These are phyloP conservation scores for Candida ficus DNA, from an alignment of 805 yeast species.

Conservation along the genomic window DNA sequence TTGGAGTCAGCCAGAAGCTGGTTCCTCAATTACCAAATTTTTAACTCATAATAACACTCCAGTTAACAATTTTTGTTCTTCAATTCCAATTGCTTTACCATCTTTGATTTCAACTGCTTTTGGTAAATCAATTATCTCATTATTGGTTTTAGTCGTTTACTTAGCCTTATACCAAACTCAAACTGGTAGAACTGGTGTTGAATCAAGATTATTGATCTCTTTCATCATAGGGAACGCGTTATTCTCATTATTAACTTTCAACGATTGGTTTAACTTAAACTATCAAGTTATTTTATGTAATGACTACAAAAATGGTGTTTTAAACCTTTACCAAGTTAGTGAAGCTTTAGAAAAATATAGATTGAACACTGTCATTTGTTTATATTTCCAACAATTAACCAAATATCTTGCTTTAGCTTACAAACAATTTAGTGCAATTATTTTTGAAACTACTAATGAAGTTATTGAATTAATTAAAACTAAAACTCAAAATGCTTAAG, in stretches of 20 bases:
- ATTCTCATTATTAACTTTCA: constrained; percentile 14
- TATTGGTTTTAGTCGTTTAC: constrained; percentile 14
- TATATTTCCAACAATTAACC: background rate
- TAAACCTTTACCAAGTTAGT: constrained; percentile 22
- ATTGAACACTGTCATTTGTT: constrained; percentile 7
- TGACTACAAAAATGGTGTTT: constrained; percentile 24
- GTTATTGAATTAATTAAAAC: constrained; percentile 5
- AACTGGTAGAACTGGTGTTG: constrained; percentile 15
- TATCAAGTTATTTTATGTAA: constrained; percentile 23
- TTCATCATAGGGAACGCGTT: constrained; percentile 19
- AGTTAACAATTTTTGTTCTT: constrained; percentile 19
- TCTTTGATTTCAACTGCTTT: constrained; percentile 23
- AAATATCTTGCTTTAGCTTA: constrained; percentile 14
- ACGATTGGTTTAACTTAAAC: constrained; percentile 23
- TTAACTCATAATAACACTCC: constrained; percentile 24
- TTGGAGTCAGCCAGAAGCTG: background rate
- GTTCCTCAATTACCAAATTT: constrained; percentile 13
- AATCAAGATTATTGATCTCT: constrained; percentile 19
- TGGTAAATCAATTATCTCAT: constrained; percentile 18
- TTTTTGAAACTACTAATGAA: constrained; percentile 8
- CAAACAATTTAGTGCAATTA: constrained; percentile 14
- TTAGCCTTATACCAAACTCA: constrained; percentile 7
- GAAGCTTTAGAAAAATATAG: constrained; percentile 19
- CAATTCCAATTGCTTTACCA: constrained; percentile 21
- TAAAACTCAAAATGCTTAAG: too few species aligned